Conservation (phyloP, 805 yeast species). For the Candida incommunis region DNA sequence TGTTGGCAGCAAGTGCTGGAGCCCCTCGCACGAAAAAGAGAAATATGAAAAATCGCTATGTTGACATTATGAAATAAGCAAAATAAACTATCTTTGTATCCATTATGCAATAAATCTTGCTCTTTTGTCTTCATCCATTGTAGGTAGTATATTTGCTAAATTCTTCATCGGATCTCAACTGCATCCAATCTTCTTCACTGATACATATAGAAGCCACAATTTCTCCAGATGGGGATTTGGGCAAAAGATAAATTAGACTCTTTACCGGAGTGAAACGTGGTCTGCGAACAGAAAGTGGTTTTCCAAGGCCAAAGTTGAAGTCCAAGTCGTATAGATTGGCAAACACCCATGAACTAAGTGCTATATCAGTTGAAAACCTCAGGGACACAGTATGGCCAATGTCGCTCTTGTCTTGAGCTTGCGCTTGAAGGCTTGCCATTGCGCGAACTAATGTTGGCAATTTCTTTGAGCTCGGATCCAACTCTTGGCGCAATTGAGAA, state of each 20-base stretch:
- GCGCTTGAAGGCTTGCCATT: conserved; percentile 2
- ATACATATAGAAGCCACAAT: conserved; percentile 5
- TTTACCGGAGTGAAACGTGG: conserved; percentile 8
- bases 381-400: conserved; percentile 2
- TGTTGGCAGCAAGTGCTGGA: conserved; percentile 26
- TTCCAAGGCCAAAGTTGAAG: conserved; percentile 7
- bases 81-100: not conserved
- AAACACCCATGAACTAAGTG: conserved; percentile 10
- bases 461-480: conserved; percentile 2
- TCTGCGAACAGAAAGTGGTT: conserved; percentile 6
- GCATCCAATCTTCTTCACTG: conserved; percentile 5
- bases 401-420: not conserved
- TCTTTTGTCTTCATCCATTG: too few relatives aligned
- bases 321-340: conserved; percentile 5
- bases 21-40: conserved; percentile 28
- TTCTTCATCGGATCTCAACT: conserved; percentile 2
- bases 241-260: conserved; percentile 8
- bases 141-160: conserved; percentile 4
- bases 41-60: conserved; percentile 45
- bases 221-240: conserved; percentile 7
- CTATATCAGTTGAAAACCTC: conserved; percentile 3
- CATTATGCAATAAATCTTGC: conserved; percentile 2
- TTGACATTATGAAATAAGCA: conserved; percentile 41
- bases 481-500: conserved; percentile 4
- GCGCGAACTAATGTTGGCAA: not conserved